Percentiles rank a stretch among this genome's conserved stretches.
Conservation (phyloP, 257 asterid species). For the Nicotiana otophora region DNA sequence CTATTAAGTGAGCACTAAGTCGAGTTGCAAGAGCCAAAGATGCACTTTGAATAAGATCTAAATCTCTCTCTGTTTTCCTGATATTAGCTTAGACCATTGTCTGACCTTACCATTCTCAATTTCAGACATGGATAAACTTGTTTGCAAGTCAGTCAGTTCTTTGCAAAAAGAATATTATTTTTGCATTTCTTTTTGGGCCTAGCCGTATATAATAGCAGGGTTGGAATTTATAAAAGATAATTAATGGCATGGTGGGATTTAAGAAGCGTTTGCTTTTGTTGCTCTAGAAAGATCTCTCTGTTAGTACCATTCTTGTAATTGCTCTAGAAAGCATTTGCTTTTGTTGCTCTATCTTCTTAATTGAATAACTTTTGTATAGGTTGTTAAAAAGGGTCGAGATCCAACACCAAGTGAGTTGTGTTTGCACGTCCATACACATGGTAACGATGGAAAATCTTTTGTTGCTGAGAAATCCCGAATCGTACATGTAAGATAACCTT, state of each 20-base stretch:
- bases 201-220: background rate
- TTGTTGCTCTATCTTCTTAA: too few species aligned
- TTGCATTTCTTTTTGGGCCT: background rate
- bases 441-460: too few species aligned
- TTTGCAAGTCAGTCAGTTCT: background rate
- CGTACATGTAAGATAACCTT: too few species aligned
- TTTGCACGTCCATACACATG: too few species aligned
- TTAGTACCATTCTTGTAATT: too few species aligned
- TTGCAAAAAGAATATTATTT: background rate
- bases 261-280: too few species aligned
- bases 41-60: background rate
- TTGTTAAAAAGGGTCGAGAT: too few species aligned
- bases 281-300: too few species aligned
- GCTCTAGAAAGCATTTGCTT: too few species aligned
- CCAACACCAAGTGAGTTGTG: too few species aligned
- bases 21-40: background rate
- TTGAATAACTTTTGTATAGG: too few species aligned
- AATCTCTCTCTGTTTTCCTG: background rate
- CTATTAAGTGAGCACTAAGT: background rate
- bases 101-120: background rate
- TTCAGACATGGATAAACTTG: constrained; percentile 4
- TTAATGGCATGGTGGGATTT: background rate
- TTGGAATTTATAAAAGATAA: background rate
- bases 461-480: too few species aligned
- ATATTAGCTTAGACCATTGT: background rate